Base-by-base conservation (phyloP, 2,329 filamentous ascomycete genomes). In the Trichoderma koningiopsis region DNA sequence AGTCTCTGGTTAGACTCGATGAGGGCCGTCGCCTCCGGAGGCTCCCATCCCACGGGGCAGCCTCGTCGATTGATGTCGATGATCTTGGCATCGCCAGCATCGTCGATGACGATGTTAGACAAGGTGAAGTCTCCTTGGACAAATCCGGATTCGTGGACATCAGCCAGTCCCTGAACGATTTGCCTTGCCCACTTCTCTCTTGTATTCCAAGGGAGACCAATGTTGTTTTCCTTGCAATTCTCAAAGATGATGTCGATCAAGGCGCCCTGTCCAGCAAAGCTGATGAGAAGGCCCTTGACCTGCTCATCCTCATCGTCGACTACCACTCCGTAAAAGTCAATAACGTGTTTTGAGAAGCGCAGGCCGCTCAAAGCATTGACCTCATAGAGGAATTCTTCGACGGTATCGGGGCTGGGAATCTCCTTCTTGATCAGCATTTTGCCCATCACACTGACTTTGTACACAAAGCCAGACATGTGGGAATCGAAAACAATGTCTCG, bases 41-140 rank as follows among this genome's bases (percentile, higher is more conserved):
- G 94, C 74, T 99, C 96, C 96, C 96, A 99, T 29, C 95, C 95
- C 5, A 98, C 92, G 0, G 96, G 96, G 75, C 96, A 99, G n/a
- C 96, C 96, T 74, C 96, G 87, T 68, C 96, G 88, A 81, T 99
- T 99, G 82, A 99, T 97, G 79, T 99, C 96, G 76, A 99, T 99
- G 73, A 99, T 98, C 76, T 96, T 95, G 10, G 95, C 96, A 76
- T 97, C 87, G 76, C 94, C 90, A 55, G 91, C 81, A 14, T 86
- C 85, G 78, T 98, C 93, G 75, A 99, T 91, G 71, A 99, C 96
- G 72, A 99, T 97, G 77, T 99, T 99, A 5, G 94, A 97, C 33
- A 99, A 85, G 0, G 96, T 99, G 73, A 99, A 97, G 77, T 99
- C 96, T 29, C 96, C 96, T 77, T 99, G 96, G 13, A 99, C 96